A percentile compares a stretch with the other conserved stretches of the same genome.
Conservation (phyloP, 306 rosid species). For the Begonia masoniana region DNA sequence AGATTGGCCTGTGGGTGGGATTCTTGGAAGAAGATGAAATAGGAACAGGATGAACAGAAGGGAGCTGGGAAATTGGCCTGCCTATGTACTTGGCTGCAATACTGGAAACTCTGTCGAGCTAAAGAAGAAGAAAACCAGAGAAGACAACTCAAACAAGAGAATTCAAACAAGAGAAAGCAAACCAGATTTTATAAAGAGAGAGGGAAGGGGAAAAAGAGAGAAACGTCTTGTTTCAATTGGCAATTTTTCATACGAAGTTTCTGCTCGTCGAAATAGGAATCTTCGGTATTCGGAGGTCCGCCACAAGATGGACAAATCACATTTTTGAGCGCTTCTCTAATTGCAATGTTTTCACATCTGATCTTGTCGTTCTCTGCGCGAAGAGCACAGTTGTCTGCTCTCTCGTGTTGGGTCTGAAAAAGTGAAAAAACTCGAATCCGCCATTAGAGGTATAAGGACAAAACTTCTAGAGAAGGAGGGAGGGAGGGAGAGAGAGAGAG, state of each 20-base stretch:
- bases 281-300: constrained; percentile 73
- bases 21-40: constrained; percentile 63
- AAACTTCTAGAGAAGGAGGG: too few relatives aligned
- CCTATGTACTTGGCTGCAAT: constrained; percentile 89
- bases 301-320: constrained; percentile 90
- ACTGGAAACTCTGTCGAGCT: constrained; percentile 97
- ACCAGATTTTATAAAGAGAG: neutral
- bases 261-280: constrained; percentile 77
- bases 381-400: constrained; percentile 67
- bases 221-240: constrained; percentile 91
- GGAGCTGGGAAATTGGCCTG: constrained; percentile 88
- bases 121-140: neutral
- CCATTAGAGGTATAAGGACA: neutral
- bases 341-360: constrained; percentile 88
- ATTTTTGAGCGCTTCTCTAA: constrained; percentile 86
- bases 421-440: neutral
- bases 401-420: constrained; percentile 77
- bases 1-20: constrained; percentile 32
- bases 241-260: constrained; percentile 67
- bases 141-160: too few relatives aligned
- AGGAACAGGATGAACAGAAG: constrained; percentile 71
- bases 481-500: too few relatives aligned
- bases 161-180: neutral
- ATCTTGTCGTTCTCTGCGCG: constrained; percentile 88
- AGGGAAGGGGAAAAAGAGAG: too few relatives aligned